A percentile compares a stretch with the other conserved stretches of the same genome.
These are phyloP conservation scores for Apiospora pterosperma DNA, from an alignment of 2,329 filamentous ascomycete species.

Conservation along the genomic window DNA sequence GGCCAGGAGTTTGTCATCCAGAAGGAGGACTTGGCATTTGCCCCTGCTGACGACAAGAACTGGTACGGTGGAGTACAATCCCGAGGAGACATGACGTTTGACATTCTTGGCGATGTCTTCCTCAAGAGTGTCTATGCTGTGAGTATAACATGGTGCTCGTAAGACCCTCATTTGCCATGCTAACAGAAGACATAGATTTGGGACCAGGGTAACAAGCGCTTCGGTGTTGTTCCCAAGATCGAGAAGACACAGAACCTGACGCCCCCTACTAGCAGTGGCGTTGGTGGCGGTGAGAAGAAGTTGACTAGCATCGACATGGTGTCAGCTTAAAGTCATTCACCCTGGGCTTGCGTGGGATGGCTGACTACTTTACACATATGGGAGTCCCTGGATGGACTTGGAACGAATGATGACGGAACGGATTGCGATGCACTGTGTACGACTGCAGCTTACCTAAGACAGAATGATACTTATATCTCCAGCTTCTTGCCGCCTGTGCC, in stretches of 20 bases:
- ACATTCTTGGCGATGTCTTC: constrained; percentile 63
- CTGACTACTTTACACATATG: too few species aligned
- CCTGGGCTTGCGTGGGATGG: too few species aligned
- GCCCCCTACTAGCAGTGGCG: constrained; percentile 12
- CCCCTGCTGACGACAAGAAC: constrained; percentile 39
- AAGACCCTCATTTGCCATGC: neutral
- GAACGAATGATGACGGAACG: neutral
- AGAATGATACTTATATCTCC: neutral
- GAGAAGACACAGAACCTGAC: constrained; percentile 33
- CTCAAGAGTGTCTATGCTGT: constrained; percentile 64
- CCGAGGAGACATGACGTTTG: constrained; percentile 54
- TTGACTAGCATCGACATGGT: constrained; percentile 16
- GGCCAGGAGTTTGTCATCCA: constrained; percentile 56
- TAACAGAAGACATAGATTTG: constrained; percentile 45
- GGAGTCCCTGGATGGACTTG: neutral
- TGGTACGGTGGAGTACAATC: constrained; percentile 66
- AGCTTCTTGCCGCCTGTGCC: neutral
- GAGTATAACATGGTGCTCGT: constrained; percentile 22
- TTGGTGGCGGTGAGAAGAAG: constrained; percentile 15
- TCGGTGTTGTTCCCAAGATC: constrained; percentile 56
- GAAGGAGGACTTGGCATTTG: constrained; percentile 61
- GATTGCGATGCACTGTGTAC: neutral
- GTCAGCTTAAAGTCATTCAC: constrained; percentile 5
- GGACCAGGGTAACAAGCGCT: constrained; percentile 57
- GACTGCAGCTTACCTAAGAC: neutral